Percentiles rank a stretch among this genome's conserved stretches.
These are phyloP conservation scores for Ogataea saltuana DNA, from an alignment of 805 yeast species.

Conservation along the genomic window DNA sequence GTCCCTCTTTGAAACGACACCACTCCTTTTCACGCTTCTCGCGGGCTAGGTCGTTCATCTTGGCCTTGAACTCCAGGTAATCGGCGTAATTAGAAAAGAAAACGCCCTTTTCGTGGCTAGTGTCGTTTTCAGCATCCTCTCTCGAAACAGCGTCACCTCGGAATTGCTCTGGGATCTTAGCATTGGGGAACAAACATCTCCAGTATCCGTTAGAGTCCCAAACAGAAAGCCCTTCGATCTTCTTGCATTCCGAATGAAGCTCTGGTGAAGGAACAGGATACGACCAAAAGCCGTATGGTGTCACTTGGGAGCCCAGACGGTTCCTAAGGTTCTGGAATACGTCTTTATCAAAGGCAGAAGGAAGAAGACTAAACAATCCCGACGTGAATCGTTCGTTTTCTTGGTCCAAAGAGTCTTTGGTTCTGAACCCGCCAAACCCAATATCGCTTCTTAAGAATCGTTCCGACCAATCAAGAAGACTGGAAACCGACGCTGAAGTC, in stretches of 20 bases:
- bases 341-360: constrained; percentile 9
- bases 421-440: not conserved
- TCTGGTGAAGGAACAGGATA: constrained; percentile 38
- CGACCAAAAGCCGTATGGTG: constrained; percentile 26
- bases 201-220: constrained; percentile 87
- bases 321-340: constrained; percentile 5
- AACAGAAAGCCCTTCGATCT: constrained; percentile 64
- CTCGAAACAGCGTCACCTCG: constrained; percentile 43
- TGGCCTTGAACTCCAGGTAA: constrained; percentile 65
- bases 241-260: constrained; percentile 63
- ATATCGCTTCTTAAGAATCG: constrained; percentile 6
- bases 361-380: constrained; percentile 2
- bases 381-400: constrained; percentile 5
- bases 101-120: constrained; percentile 48
- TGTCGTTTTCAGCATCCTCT: constrained; percentile 55
- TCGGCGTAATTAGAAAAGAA: constrained; percentile 68
- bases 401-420: not conserved
- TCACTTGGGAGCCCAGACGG: constrained; percentile 9
- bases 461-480: constrained; percentile 16
- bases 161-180: constrained; percentile 36
- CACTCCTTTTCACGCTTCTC: constrained; percentile 36
- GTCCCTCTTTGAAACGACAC: constrained; percentile 26
- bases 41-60: constrained; percentile 49
- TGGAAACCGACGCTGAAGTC: constrained; percentile 21
- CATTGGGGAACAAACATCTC: constrained; percentile 84